Evolutionary conservation across 345 rosid genomes (phyloP).

Genomic region (Passiflora organensis): DNA sequence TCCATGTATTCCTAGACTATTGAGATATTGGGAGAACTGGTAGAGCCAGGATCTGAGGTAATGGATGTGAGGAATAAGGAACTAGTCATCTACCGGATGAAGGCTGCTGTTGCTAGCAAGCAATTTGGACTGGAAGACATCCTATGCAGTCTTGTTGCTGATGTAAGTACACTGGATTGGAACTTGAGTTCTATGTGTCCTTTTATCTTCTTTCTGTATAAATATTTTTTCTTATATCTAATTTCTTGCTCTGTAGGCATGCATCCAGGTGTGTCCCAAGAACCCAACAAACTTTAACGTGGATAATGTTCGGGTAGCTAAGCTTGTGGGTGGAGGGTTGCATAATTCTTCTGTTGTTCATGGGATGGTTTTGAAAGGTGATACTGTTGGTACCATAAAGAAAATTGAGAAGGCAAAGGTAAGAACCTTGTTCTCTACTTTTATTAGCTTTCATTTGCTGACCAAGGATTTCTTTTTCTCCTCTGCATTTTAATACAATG

Average conservation of each 20-base stretch:
- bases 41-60: constrained; percentile 84
- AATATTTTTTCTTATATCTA: not conserved
- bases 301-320: constrained; percentile 87
- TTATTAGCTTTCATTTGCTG: not conserved
- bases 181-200: constrained; percentile 11
- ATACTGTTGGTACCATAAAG: constrained; percentile 83
- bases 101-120: constrained; percentile 97
- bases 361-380: constrained; percentile 91
- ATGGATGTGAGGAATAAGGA: constrained; percentile 91
- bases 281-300: constrained; percentile 90
- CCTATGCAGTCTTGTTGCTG: constrained; percentile 68
- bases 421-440: constrained; percentile 4
- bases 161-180: constrained; percentile 36
- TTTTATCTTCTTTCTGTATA: constrained; percentile 4
- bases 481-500: not conserved
- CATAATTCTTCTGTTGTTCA: constrained; percentile 64
- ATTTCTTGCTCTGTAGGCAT: constrained; percentile 48
- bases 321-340: constrained; percentile 92
- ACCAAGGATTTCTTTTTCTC: not conserved
- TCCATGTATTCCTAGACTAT: constrained; percentile 33
- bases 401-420: constrained; percentile 88
- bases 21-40: constrained; percentile 62
- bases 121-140: constrained; percentile 91
- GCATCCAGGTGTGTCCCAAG: constrained; percentile 96
- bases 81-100: constrained; percentile 72